phyloP scores from a whole-genome alignment of 495 filamentous ascomycete genomes.

The Durotheca rogersii region DNA sequence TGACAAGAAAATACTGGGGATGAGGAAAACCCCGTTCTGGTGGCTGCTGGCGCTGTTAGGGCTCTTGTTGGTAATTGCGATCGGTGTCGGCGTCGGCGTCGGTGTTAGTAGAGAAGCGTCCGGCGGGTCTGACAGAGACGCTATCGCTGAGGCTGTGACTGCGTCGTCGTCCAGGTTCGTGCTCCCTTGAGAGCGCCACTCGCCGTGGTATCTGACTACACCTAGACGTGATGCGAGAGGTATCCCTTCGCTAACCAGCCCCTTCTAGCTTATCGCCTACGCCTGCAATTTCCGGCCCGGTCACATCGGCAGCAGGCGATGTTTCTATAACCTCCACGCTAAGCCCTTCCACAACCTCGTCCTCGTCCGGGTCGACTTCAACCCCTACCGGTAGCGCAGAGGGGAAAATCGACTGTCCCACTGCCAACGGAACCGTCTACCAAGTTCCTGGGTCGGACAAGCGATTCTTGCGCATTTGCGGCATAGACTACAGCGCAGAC shows the following conservation, averaged over 20 bases:
- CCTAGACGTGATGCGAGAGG: too few relatives aligned
- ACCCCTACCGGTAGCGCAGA: constrained; percentile 22
- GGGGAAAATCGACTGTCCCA: constrained; percentile 40
- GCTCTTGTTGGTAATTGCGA: constrained; percentile 36
- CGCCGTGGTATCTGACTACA: too few relatives aligned
- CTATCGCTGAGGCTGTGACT: background rate
- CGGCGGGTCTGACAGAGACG: constrained; percentile 1
- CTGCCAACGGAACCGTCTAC: constrained; percentile 47
- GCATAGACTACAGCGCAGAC: constrained; percentile 44
- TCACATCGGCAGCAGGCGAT: constrained; percentile 1
- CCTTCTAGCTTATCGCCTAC: constrained; percentile 12
- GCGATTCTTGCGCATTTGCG: constrained; percentile 47
- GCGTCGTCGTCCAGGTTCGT: constrained; percentile 28
- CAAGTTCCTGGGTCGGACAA: constrained; percentile 44
- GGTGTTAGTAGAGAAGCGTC: constrained; percentile 16
- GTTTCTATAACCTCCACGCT: constrained; percentile 11
- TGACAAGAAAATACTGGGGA: constrained; percentile 25
- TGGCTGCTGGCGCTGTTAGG: constrained; percentile 33
- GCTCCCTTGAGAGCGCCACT: background rate
- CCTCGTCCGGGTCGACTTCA: constrained; percentile 13
- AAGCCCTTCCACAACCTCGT: constrained; percentile 13
- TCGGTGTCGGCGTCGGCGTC: constrained; percentile 42
- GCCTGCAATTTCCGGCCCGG: background rate
- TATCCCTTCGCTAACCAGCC: background rate
- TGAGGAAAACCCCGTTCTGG: constrained; percentile 32